These are phyloP conservation scores for Pachyrhizus erosus DNA, from an alignment of 306 rosid genomes.

Conservation along the genomic window DNA sequence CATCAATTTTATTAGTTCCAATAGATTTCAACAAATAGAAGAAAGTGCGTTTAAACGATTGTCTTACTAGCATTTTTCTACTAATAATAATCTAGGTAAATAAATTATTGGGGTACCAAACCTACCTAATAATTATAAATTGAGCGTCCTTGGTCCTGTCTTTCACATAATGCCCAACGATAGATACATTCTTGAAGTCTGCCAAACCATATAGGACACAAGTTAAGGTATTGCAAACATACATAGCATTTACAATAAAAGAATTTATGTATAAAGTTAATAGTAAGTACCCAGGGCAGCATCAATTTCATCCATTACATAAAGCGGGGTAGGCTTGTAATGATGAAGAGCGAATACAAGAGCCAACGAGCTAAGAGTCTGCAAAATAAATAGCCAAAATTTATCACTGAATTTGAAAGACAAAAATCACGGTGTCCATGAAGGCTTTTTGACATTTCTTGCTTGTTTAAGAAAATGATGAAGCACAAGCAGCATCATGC, in stretches of 20 bases:
- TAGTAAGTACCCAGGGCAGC: slow-evolving; percentile 79
- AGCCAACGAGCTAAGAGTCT: slow-evolving; percentile 98
- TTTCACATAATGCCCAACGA: slow-evolving; percentile 93
- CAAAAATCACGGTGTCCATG: not conserved
- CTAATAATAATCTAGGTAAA: not conserved
- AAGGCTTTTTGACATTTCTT: not conserved
- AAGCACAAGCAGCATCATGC: not conserved
- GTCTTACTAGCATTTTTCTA: no score
- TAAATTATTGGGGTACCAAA: slow-evolving; percentile 13
- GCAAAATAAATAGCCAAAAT: slow-evolving; percentile 45
- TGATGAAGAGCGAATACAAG: slow-evolving; percentile 98
- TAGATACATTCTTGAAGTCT: slow-evolving; percentile 97
- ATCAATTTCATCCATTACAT: slow-evolving; percentile 98
- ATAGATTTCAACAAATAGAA: not conserved
- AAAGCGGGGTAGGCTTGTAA: slow-evolving; percentile 96
- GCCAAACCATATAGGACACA: slow-evolving; percentile 42
- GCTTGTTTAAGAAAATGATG: slow-evolving; percentile 6
- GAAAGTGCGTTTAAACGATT: no score
- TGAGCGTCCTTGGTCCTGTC: slow-evolving; percentile 95
- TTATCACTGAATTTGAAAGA: slow-evolving; percentile 6
- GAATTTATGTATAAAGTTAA: slow-evolving; percentile 4
- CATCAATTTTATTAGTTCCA: not conserved
- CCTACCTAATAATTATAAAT: slow-evolving; percentile 85
- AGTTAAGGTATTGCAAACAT: slow-evolving; percentile 9
- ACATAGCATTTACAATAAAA: not conserved